Evolutionary conservation across 306 rosid genomes (phyloP), one percentile per base, ranked within the genome.

Genomic region (Ammopiptanthus mongolicus): DNA sequence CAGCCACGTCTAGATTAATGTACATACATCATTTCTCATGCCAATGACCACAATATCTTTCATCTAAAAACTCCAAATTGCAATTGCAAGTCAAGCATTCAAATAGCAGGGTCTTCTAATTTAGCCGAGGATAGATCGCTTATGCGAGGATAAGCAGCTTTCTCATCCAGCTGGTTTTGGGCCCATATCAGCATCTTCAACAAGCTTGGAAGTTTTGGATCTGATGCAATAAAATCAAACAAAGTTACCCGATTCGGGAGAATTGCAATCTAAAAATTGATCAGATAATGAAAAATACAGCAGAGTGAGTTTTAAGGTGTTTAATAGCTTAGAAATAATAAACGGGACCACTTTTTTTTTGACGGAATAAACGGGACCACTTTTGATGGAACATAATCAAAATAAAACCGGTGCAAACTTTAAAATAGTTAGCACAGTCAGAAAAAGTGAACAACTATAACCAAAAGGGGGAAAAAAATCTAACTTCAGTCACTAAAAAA

Each of bases 131-230:
- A 84, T 28, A 95, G 74, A 80, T 95, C 91, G 12, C 85, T 95
- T 83, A 95, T 81, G 71, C 88, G 97, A 71, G 99, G 98, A 75
- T 87, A 95, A 2, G 86, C 81, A 29, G 96, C 99, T 84, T 90
- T 95, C 91, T 95, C 99, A 58, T 86, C 96, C 33, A 95, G 96
- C 83, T 89, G 98, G 74, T 89, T 88, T 83, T 95, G 99, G 57
- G 98, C 93, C 97, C 99, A 89, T 78, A 90, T 55, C 83, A 95
- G 85, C 98, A 92, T 96, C 89, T 96, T 96, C 88, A 96, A 80
- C 88, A 96, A 84, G 89, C 98, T 96, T 63, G 97, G 99, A 69
- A 96, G 98, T 84, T 92, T 96, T 8, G 99, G 99, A 51, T 95
- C 99, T 96, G 76, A n/a, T 23, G 44, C 33, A 62, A 77, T 44